phyloP scores from a whole-genome alignment of 257 asterid species.

The Scutellaria minor region DNA sequence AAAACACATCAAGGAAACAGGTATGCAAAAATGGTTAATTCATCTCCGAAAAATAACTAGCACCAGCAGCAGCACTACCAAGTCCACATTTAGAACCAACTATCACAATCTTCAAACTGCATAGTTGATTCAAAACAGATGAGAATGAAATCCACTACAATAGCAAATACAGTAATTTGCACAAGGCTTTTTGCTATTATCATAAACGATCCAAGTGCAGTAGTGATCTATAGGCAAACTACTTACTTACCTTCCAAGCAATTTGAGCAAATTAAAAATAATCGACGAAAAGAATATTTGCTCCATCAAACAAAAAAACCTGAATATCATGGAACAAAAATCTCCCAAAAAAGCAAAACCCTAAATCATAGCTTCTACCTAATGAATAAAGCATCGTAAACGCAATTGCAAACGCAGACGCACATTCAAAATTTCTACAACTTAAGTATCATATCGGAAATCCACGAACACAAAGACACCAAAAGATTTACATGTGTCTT shows the following conservation, averaged over 20 bases:
- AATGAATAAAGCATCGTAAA: background rate
- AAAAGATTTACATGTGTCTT: background rate
- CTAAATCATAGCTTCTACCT: background rate
- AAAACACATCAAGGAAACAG: background rate
- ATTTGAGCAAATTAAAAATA: background rate
- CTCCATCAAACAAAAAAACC: slow-evolving; percentile 5
- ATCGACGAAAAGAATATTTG: background rate
- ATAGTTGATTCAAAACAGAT: too few species aligned
- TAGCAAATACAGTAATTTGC: too few species aligned
- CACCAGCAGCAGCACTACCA: background rate
- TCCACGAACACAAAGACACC: background rate
- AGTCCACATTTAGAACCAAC: slow-evolving; percentile 10
- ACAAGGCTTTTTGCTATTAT: too few species aligned
- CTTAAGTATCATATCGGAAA: background rate
- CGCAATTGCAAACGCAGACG: slow-evolving; percentile 7
- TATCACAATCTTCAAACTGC: background rate
- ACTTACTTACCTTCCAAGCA: too few species aligned
- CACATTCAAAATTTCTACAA: slow-evolving; percentile 6
- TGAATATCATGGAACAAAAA: slow-evolving; percentile 4
- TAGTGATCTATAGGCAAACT: background rate
- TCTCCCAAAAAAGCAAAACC: slow-evolving; percentile 19
- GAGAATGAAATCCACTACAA: too few species aligned
- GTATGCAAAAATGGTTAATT: background rate
- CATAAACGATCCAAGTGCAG: background rate
- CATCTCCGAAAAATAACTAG: background rate